phyloP scores from a whole-genome alignment of 345 rosid species.

The Pseudoturritis turrita region DNA sequence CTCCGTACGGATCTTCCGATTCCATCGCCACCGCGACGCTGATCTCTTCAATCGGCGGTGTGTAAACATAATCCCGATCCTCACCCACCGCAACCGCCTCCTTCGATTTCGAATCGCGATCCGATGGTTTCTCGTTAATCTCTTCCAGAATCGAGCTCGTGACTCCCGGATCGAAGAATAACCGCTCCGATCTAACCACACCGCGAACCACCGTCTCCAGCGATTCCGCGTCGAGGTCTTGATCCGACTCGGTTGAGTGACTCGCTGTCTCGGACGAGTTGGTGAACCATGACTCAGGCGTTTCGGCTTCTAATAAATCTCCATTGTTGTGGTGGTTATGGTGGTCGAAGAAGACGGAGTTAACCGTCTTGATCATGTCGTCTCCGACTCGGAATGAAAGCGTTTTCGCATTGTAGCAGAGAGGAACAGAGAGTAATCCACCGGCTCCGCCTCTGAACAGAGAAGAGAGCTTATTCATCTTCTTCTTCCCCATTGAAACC shows the following conservation, averaged over 20 bases:
- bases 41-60: slow-evolving; percentile 29
- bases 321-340: not conserved
- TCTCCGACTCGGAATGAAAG: slow-evolving; percentile 57
- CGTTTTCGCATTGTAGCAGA: slow-evolving; percentile 74
- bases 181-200: slow-evolving; percentile 58
- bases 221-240: slow-evolving; percentile 31
- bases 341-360: slow-evolving; percentile 57
- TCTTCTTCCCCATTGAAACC: slow-evolving; percentile 26
- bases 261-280: slow-evolving; percentile 36
- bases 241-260: slow-evolving; percentile 34
- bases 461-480: slow-evolving; percentile 44
- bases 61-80: slow-evolving; percentile 29
- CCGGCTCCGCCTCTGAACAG: slow-evolving; percentile 40
- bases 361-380: slow-evolving; percentile 67
- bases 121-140: not conserved
- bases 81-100: not conserved
- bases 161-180: slow-evolving; percentile 74
- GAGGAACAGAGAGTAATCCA: slow-evolving; percentile 43
- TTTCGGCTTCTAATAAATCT: not conserved
- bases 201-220: slow-evolving; percentile 59
- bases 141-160: slow-evolving; percentile 62
- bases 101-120: slow-evolving; percentile 15
- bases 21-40: slow-evolving; percentile 74
- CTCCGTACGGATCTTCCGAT: slow-evolving; percentile 74
- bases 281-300: slow-evolving; percentile 35